phyloP scores from a whole-genome alignment of 1,139 yeast genomes.

The Taphrina confusa region DNA sequence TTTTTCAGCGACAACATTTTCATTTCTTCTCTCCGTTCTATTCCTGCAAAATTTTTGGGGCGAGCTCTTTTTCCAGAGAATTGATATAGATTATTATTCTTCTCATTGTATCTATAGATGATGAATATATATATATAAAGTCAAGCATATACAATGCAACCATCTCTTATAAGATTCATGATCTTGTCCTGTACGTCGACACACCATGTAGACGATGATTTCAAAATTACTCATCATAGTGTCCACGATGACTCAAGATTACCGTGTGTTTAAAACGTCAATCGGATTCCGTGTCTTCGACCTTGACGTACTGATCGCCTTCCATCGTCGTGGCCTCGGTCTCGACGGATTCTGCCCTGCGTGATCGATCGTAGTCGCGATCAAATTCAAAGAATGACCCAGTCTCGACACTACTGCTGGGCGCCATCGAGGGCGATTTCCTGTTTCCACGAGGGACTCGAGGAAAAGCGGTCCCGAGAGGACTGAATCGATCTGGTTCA shows the following conservation, averaged over 20 bases:
- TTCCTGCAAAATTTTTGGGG: too few species aligned
- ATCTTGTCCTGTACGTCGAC: too few species aligned
- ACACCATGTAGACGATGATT: too few species aligned
- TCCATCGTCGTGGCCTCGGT: constrained; percentile 20
- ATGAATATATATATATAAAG: not conserved
- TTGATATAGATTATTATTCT: too few species aligned
- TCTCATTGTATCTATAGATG: too few species aligned
- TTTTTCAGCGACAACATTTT: too few species aligned
- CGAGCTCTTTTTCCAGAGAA: too few species aligned
- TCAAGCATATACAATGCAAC: not conserved
- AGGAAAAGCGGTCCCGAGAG: not conserved
- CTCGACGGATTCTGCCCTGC: constrained; percentile 4
- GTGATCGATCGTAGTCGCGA: constrained; percentile 4
- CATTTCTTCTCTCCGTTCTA: too few species aligned
- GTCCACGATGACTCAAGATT: too few species aligned
- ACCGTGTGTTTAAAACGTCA: too few species aligned
- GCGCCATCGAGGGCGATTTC: not conserved
- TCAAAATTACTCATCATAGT: too few species aligned
- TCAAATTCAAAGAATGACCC: constrained; percentile 14
- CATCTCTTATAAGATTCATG: too few species aligned
- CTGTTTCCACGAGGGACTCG: constrained; percentile 5
- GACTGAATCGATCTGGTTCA: not conserved
- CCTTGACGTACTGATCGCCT: constrained; percentile 12
- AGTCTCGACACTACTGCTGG: constrained; percentile 8
- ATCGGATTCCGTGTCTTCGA: constrained; percentile 5